Conservation (phyloP, 2,329 filamentous ascomycete species). For the Penicillium freii region DNA sequence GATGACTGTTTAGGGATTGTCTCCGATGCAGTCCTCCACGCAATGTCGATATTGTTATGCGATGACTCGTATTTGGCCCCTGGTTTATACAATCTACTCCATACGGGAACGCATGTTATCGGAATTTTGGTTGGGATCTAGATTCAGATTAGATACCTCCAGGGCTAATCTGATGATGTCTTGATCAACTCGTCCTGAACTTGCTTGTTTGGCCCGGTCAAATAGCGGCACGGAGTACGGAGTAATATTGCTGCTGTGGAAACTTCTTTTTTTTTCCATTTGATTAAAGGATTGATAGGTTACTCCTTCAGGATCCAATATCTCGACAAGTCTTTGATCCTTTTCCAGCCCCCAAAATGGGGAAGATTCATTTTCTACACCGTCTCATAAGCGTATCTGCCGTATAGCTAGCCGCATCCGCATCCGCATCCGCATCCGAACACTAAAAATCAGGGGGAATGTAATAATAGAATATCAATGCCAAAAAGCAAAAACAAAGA, state of each 20-base stretch:
- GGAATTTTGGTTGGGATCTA: slow-evolving; percentile 2
- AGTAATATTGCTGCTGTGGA: no score
- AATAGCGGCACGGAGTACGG: not conserved
- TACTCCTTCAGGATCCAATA: not conserved
- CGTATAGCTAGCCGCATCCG: not conserved
- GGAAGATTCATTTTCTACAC: not conserved
- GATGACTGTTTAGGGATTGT: slow-evolving; percentile 18
- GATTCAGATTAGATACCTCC: slow-evolving; percentile 5
- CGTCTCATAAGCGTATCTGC: not conserved
- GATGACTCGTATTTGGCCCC: slow-evolving; percentile 5
- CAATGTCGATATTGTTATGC: slow-evolving; percentile 2
- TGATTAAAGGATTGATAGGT: not conserved
- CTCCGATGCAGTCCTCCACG: slow-evolving; percentile 15
- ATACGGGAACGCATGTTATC: not conserved
- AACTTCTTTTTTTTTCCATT: not conserved
- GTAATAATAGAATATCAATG: slow-evolving; percentile 2
- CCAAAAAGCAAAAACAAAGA: slow-evolving; percentile 2
- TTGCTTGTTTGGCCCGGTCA: not conserved
- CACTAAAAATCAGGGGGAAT: slow-evolving; percentile 5
- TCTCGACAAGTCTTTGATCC: not conserved
- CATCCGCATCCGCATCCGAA: not conserved
- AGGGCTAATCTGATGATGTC: not conserved
- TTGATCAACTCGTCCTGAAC: not conserved
- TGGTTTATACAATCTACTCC: not conserved
- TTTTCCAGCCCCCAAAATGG: not conserved